Percentiles rank a stretch among this genome's conserved stretches.
These are phyloP conservation scores for Penicillium sp. DNA, from an alignment of 2,329 filamentous ascomycete species.

Conservation along the genomic window DNA sequence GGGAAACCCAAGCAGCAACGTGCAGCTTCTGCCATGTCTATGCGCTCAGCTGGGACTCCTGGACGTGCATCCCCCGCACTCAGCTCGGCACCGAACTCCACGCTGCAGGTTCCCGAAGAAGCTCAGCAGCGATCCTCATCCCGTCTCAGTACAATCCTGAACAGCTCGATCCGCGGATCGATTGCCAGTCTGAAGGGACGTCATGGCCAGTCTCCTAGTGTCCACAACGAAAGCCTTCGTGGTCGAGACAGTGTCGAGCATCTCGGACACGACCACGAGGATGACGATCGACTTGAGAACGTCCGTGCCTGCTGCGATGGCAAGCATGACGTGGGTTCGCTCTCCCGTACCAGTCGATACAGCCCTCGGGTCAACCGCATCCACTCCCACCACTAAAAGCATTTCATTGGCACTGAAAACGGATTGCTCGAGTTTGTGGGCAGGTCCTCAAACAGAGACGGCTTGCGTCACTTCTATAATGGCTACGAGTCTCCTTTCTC, in stretches of 20 bases:
- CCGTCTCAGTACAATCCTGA: constrained; percentile 47
- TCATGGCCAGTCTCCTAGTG: constrained; percentile 34
- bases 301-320: constrained; percentile 96
- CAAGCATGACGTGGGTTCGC: constrained; percentile 63
- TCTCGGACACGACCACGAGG: constrained; percentile 60
- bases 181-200: constrained; percentile 48
- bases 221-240: constrained; percentile 39
- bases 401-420: constrained; percentile 8
- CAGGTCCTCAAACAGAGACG: constrained; percentile 23
- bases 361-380: constrained; percentile 38
- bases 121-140: constrained; percentile 44
- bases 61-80: constrained; percentile 36
- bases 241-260: constrained; percentile 76
- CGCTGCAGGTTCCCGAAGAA: constrained; percentile 34
- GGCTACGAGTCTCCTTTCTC: constrained; percentile 21
- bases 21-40: constrained; percentile 37
- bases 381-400: constrained; percentile 34
- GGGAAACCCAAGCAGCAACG: constrained; percentile 56
- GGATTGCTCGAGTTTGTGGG: constrained; percentile 23
- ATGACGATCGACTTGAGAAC: constrained; percentile 78
- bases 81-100: constrained; percentile 32
- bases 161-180: constrained; percentile 47
- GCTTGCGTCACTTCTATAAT: constrained; percentile 21
- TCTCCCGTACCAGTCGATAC: constrained; percentile 41
- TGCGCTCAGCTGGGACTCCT: constrained; percentile 35